phyloP scores from a whole-genome alignment of 2,329 filamentous ascomycete species.

The Pseudocercospora macadamiae region DNA sequence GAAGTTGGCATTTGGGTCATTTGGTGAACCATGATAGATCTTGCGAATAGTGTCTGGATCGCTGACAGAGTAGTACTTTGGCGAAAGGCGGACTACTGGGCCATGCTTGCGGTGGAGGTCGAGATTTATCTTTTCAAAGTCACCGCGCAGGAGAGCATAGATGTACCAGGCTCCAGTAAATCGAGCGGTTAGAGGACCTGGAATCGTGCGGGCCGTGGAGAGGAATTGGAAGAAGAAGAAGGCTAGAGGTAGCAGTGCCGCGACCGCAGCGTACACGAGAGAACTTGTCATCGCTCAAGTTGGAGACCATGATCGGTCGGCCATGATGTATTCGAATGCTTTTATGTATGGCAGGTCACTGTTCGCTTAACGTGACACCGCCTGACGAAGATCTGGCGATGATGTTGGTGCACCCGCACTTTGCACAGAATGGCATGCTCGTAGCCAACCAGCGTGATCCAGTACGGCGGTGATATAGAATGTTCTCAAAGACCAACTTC shows the following conservation, averaged over 20 bases:
- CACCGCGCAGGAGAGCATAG: neutral
- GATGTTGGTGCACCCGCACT: no score
- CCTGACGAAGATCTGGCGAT: no score
- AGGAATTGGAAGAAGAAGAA: neutral
- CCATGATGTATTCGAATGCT: no score
- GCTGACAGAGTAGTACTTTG: slow-evolving; percentile 34
- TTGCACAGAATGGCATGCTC: no score
- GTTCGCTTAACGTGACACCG: no score
- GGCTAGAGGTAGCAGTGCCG: neutral
- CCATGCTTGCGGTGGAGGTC: slow-evolving; percentile 42
- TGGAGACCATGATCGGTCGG: no score
- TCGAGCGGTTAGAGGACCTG: neutral
- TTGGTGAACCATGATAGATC: slow-evolving; percentile 14
- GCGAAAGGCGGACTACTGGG: slow-evolving; percentile 42
- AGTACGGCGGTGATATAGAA: no score
- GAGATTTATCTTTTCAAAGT: neutral
- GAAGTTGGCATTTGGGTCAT: slow-evolving; percentile 15
- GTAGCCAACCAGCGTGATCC: no score
- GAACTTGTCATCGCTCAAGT: no score
- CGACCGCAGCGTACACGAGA: neutral
- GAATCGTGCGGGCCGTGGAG: neutral
- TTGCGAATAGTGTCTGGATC: slow-evolving; percentile 25
- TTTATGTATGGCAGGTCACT: no score
- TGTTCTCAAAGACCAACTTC: no score
- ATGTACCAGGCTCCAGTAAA: slow-evolving; percentile 6